Conservation (phyloP, 495 filamentous ascomycete genomes). For the Podospora pseudoanserina region DNA sequence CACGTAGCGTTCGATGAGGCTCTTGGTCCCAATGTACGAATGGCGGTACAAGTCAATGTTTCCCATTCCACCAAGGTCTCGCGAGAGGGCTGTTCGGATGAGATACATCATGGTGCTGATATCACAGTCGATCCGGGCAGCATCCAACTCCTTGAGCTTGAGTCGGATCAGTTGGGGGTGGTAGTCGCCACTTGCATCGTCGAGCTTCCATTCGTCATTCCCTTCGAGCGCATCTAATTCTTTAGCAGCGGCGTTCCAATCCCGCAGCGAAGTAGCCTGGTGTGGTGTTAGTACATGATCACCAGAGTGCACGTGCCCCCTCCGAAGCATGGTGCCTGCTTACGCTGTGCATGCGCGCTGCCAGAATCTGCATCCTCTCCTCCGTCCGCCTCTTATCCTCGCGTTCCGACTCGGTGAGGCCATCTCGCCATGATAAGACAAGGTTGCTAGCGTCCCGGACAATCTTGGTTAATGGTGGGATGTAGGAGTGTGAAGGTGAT, state of each 20-base stretch:
- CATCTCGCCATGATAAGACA: constrained; percentile 52
- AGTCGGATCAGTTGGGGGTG: constrained; percentile 61
- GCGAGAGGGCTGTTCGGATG: constrained; percentile 74
- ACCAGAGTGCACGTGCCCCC: background rate
- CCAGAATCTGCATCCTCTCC: constrained; percentile 60
- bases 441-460: constrained; percentile 41
- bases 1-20: constrained; percentile 82
- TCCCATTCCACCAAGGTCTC: constrained; percentile 82
- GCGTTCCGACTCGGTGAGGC: constrained; percentile 53
- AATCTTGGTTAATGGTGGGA: constrained; percentile 23
- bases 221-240: constrained; percentile 79
- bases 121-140: constrained; percentile 71
- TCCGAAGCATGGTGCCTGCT: background rate
- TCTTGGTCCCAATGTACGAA: constrained; percentile 81
- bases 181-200: constrained; percentile 58
- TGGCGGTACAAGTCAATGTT: constrained; percentile 79
- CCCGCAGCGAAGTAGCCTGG: constrained; percentile 58
- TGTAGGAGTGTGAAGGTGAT: constrained; percentile 11
- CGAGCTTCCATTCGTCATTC: constrained; percentile 75
- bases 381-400: constrained; percentile 48
- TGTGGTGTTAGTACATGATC: constrained; percentile 5
- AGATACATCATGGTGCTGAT: constrained; percentile 69
- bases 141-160: constrained; percentile 68
- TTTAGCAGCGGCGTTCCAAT: constrained; percentile 67
- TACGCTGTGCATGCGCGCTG: constrained; percentile 59